Evolutionary conservation across 176 grass and related monocot species (phyloP), one percentile per base, ranked within the genome.

Genomic region (Avena atlantica): DNA sequence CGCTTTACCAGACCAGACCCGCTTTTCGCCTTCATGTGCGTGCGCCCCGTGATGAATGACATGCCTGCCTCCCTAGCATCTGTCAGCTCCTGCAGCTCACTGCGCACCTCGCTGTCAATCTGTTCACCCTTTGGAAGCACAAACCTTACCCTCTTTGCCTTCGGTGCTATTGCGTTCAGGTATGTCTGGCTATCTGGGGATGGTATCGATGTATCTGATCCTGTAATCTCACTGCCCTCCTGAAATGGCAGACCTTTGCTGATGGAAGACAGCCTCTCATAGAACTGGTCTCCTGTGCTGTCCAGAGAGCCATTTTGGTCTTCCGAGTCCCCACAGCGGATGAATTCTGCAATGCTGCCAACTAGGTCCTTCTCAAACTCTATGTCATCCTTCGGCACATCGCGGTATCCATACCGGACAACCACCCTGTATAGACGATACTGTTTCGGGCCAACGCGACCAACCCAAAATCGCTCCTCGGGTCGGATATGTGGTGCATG

Each of bases 341-440:
- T 91, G 89, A 98, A 96, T 36, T 98, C 96, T 7, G 93, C 96
- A 80, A 98, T 96, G 86, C 92, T 94, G 85, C 88, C 80, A 8
- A 98, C 79, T 29, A 98, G 83, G 17, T 86, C 93, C 90, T 92
- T 96, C 91, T 98, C 96, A 85, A 98, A 98, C 65, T 94, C 92
- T 40, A 83, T 8, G 29, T 84, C 86, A 49, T 98, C 93, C 84
- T 96, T 91, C 5, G 89, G 96, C 6, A 91, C 85, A 75, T 98
- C 96, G 31, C 89, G 92, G 50, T 98, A 98, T 13, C 96, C 96
- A 2, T 98, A 98, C 31, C 85, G 83, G 42, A 98, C 93, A 8
- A 98, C 85, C 78, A 94, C 92, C 82, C 93, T 89, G 65, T 98
- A 98, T 12, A 95, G 16, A 61, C 96, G 88, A 52, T 94, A 91